phyloP scores from a whole-genome alignment of 805 yeast species.

The Schwanniomyces sp. region DNA sequence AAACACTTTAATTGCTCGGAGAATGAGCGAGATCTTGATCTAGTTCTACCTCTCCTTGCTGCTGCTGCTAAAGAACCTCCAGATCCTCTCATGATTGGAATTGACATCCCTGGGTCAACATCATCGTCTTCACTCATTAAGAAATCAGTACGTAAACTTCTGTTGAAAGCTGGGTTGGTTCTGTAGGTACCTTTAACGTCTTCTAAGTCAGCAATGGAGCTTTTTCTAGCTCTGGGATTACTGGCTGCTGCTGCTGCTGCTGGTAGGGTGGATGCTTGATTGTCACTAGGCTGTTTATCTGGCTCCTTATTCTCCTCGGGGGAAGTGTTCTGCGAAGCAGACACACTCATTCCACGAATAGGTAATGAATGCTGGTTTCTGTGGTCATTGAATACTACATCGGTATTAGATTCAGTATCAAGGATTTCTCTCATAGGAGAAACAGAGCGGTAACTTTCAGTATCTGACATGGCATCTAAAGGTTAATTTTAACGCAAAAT shows the following conservation, averaged over 20 bases:
- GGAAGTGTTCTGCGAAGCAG: background rate
- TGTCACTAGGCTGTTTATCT: background rate
- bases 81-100: conserved; percentile 11
- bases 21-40: conserved; percentile 18
- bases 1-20: conserved; percentile 30
- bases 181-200: background rate
- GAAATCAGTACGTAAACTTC: conserved; percentile 17
- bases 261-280: background rate
- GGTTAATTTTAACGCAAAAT: background rate
- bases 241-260: background rate
- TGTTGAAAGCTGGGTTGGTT: conserved; percentile 8
- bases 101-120: conserved; percentile 6
- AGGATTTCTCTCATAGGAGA: conserved; percentile 23
- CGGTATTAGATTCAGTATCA: conserved; percentile 20
- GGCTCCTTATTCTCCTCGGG: conserved; percentile 1
- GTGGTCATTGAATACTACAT: conserved; percentile 40
- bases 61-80: conserved; percentile 18
- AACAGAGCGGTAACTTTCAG: conserved; percentile 33
- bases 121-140: conserved; percentile 16
- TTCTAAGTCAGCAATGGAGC: background rate
- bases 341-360: conserved; percentile 7
- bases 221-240: background rate
- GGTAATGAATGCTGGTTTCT: conserved; percentile 39
- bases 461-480: conserved; percentile 34
- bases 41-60: conserved; percentile 13